Base-by-base conservation (phyloP, 176 grass and related monocot genomes). In the Puya raimondii region DNA sequence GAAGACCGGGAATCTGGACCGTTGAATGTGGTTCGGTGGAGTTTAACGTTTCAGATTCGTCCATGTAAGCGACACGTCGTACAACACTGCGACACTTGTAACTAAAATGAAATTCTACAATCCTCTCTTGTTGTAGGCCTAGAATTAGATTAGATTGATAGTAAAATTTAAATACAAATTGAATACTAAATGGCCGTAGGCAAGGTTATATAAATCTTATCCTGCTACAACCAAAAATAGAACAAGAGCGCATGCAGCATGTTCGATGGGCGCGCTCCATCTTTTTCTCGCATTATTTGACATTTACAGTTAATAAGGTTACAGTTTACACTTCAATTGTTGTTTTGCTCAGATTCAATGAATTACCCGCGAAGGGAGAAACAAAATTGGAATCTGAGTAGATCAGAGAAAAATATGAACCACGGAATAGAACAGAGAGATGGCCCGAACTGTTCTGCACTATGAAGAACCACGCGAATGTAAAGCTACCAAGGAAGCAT, bases 401-500 rank as follows among this genome's bases (percentile, higher is more conserved):
- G 56, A 16, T 22, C 15, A 42, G 33, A 42, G 33, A 7, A 42
- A 42, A 42, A 42, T 42, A 42, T 5, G 4, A 42, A 42, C 4
- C 33, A 42, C 33, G 4, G 33, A 42, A 7, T 42, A 1, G 33
- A 42, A 42, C 33, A 42, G 5, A 42, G 33, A 42, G 4, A 9
- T 0, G 13, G 53, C 21, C 11, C n/a, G 2, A 15, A 68, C 2
- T 42, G 15, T 14, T 13, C 17, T 42, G 17, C 22, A n/a, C 64
- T 77, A 85, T 1, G 59, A 83, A 66, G 83, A 68, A 33, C 77
- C 71, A 72, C 80, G 76, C 4, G 90, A 81, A 71, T 99, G 90
- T 72, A 99, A 80, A 20, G 90, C 90, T 77, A 93, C 90, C 65
- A 99, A 88, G n/a, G 95, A 94, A 16, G 90, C 95, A 14, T 99